Base-by-base conservation (phyloP, 2,329 filamentous ascomycete species). In the Epichloe uncinata region DNA sequence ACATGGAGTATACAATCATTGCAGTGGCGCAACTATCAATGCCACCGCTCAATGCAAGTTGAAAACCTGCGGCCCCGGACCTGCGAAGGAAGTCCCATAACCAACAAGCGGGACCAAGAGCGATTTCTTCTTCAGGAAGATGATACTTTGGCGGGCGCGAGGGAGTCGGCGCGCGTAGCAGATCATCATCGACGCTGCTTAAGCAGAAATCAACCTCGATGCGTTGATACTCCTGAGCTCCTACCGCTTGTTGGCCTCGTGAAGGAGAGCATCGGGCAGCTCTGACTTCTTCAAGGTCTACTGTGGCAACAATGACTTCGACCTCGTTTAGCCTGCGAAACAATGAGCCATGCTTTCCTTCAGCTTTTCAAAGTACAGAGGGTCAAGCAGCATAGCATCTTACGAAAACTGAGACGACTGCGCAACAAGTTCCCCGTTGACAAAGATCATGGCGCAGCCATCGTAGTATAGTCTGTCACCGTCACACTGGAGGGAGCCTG, bases 241-340 rank as follows among this genome's bases (percentile, higher is more conserved):
- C 42, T n/a, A 48, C 52, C 15, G 53, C 54, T 36, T 56, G 54
- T 18, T 53, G 42, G 40, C 42, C 42, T 4, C 54, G 53, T 18
- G 49, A 51, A 5, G 43, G 48, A 16, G 45, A 22, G 15, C 41
- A 50, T 18, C 49, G 26, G 49, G 37, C 35, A 34, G 42, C 20
- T 45, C 68, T n/a, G 5, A 91, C 84, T 54, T 87, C 81, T 58
- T 91, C 86, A 2, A 86, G 68, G 56, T 85, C 81, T 6, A 85
- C 71, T 0, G 80, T 85, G 3, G 82, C 82, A 5, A 73, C 77
- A 16, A 82, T 66, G 4, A 85, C 79, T 57, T 85, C 81, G 5
- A 85, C 81, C 20, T 50, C 49, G 34, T 50, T 50, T 30, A 46
- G 30, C 18, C 47, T 42, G 33, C 34, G 20, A 15, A 38, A n/a